Percentiles rank a stretch among this genome's conserved stretches.
Evolutionary conservation across 371 early-diverging fungal species (phyloP).

Genomic region (Coemansia sp.): DNA sequence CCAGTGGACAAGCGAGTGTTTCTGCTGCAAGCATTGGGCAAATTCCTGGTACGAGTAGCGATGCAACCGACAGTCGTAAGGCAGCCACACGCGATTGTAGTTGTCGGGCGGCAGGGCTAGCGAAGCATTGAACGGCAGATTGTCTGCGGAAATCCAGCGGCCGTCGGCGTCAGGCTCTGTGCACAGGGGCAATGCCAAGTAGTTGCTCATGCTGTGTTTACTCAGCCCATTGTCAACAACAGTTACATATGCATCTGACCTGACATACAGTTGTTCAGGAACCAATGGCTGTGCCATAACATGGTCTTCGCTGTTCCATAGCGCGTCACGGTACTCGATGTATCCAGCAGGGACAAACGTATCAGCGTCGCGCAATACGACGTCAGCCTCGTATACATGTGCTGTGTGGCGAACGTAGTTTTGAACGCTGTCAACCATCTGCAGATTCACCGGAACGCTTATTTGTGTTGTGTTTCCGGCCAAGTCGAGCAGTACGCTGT

Average conservation of each 20-base stretch:
- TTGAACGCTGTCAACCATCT: slow-evolving; percentile 5
- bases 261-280: slow-evolving; percentile 25
- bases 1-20: slow-evolving; percentile 51
- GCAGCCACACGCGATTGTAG: slow-evolving; percentile 54
- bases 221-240: background rate
- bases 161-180: slow-evolving; percentile 49
- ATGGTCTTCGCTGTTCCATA: slow-evolving; percentile 54
- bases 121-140: slow-evolving; percentile 18
- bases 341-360: slow-evolving; percentile 41
- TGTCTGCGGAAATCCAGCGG: slow-evolving; percentile 50
- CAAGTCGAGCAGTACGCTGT: slow-evolving; percentile 28
- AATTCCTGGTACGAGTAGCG: slow-evolving; percentile 52
- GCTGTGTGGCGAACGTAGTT: slow-evolving; percentile 5
- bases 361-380: slow-evolving; percentile 48
- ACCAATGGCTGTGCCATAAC: background rate
- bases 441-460: slow-evolving; percentile 15
- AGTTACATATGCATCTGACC: background rate
- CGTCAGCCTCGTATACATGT: slow-evolving; percentile 55
- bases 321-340: slow-evolving; percentile 53
- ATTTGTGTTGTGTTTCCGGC: slow-evolving; percentile 11
- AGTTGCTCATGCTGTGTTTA: slow-evolving; percentile 14
- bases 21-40: slow-evolving; percentile 46
- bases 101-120: slow-evolving; percentile 19
- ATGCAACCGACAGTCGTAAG: slow-evolving; percentile 53
- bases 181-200: slow-evolving; percentile 53